Conservation (phyloP, 2,329 filamentous ascomycete genomes). For the Xylaria polymorpha region DNA sequence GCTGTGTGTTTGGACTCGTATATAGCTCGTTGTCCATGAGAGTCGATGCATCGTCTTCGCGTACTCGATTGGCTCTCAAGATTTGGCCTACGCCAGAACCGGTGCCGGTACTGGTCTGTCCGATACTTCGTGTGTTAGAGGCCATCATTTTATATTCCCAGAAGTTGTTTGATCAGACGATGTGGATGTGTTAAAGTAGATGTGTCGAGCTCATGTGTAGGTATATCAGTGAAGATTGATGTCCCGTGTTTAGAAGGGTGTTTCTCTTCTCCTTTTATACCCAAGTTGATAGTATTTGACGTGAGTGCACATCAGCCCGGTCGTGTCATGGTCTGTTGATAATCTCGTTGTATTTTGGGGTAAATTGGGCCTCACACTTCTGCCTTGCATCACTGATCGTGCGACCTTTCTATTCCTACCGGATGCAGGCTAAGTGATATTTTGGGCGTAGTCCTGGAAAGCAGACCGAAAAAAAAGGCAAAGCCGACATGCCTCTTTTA, state of each 20-base stretch:
- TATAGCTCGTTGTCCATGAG: slow-evolving; percentile 3
- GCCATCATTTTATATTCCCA: not conserved
- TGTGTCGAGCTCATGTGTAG: not conserved
- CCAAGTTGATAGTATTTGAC: not conserved
- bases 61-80: not conserved
- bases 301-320: no score
- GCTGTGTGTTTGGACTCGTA: not conserved
- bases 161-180: not conserved
- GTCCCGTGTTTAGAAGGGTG: no score
- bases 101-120: not conserved
- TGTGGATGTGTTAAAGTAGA: not conserved
- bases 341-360: not conserved
- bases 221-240: not conserved
- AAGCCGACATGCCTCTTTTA: not conserved
- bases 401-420: not conserved
- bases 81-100: not conserved
- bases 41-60: slow-evolving; percentile 30
- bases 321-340: not conserved
- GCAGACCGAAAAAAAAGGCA: not conserved
- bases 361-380: slow-evolving; percentile 1
- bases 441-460: not conserved
- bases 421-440: not conserved
- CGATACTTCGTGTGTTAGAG: not conserved
- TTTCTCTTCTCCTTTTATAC: slow-evolving; percentile 15
- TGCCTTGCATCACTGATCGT: not conserved